These are phyloP conservation scores for Pythium brachiatum DNA, from an alignment of 352 stramenopile species.

Conservation along the genomic window DNA sequence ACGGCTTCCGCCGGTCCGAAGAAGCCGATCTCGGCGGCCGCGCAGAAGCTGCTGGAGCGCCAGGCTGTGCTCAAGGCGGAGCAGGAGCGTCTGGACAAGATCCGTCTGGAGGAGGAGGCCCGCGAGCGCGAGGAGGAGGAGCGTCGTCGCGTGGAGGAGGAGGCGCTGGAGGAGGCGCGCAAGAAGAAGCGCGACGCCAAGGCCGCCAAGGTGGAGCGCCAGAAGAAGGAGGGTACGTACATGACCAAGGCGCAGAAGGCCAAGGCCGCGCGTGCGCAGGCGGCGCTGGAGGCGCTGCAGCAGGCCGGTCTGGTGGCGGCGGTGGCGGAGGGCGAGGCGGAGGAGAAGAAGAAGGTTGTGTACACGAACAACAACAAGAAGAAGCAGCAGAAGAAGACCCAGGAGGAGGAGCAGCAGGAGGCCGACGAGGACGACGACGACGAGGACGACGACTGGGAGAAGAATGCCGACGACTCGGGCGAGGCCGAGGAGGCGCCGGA, in stretches of 20 bases:
- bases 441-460: slow-evolving; percentile 62
- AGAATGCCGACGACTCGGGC: slow-evolving; percentile 45
- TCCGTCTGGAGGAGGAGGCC: slow-evolving; percentile 57
- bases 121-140: slow-evolving; percentile 69
- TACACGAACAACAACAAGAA: slow-evolving; percentile 88
- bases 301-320: slow-evolving; percentile 85
- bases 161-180: slow-evolving; percentile 53
- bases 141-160: slow-evolving; percentile 36
- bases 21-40: slow-evolving; percentile 73
- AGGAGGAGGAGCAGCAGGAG: slow-evolving; percentile 34
- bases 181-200: slow-evolving; percentile 86
- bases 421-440: slow-evolving; percentile 41
- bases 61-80: slow-evolving; percentile 70
- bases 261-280: slow-evolving; percentile 87
- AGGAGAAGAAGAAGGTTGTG: slow-evolving; percentile 89
- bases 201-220: slow-evolving; percentile 87
- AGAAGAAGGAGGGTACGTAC: slow-evolving; percentile 97
- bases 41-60: slow-evolving; percentile 69
- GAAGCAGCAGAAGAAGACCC: slow-evolving; percentile 29
- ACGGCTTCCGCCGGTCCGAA: slow-evolving; percentile 33
- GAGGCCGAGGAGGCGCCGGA: slow-evolving; percentile 61
- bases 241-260: slow-evolving; percentile 99
- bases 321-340: slow-evolving; percentile 30
- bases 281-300: slow-evolving; percentile 91
- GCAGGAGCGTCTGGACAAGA: slow-evolving; percentile 65